These are phyloP conservation scores for Epicoccum nigrum DNA, from an alignment of 2,329 filamentous ascomycete species.

Conservation along the genomic window DNA sequence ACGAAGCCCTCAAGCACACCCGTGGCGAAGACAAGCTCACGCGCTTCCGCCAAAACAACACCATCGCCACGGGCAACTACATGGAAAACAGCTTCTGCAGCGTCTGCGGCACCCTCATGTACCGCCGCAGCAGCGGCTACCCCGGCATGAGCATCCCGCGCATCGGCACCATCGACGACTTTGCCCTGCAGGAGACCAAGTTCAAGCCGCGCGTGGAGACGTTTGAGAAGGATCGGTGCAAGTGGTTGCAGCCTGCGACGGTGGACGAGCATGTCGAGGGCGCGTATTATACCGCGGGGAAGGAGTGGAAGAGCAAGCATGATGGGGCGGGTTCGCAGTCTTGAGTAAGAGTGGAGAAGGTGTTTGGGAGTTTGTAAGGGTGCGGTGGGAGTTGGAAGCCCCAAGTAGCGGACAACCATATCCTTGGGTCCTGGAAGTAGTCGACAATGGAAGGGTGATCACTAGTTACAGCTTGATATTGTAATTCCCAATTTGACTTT, in stretches of 20 bases:
- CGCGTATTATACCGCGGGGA: slow-evolving; percentile 19
- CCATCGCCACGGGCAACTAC: slow-evolving; percentile 43
- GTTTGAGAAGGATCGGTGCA: slow-evolving; percentile 59
- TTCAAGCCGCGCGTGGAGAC: slow-evolving; percentile 61
- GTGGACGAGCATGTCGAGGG: slow-evolving; percentile 19
- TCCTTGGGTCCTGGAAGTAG: no score
- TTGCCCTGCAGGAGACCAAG: slow-evolving; percentile 61
- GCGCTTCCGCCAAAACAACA: slow-evolving; percentile 49
- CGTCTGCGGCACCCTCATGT: slow-evolving; percentile 67
- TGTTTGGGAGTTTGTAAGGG: not conserved
- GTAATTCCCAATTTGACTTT: no score
- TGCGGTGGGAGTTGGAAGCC: no score
- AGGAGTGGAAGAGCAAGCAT: slow-evolving; percentile 19
- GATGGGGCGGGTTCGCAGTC: slow-evolving; percentile 6
- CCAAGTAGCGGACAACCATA: no score
- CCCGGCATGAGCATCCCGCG: slow-evolving; percentile 58
- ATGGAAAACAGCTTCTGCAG: slow-evolving; percentile 70
- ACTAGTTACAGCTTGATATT: no score
- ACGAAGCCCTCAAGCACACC: slow-evolving; percentile 56
- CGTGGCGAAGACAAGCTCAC: slow-evolving; percentile 60
- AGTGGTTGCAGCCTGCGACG: slow-evolving; percentile 48
- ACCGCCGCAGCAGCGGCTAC: slow-evolving; percentile 55
- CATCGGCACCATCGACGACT: slow-evolving; percentile 68
- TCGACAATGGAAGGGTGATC: no score
- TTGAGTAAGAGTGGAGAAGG: not conserved